A percentile compares a stretch with the other conserved stretches of the same genome.
These are phyloP conservation scores for Colletotrichum filicis DNA, from an alignment of 2,329 filamentous ascomycete species.

Conservation along the genomic window DNA sequence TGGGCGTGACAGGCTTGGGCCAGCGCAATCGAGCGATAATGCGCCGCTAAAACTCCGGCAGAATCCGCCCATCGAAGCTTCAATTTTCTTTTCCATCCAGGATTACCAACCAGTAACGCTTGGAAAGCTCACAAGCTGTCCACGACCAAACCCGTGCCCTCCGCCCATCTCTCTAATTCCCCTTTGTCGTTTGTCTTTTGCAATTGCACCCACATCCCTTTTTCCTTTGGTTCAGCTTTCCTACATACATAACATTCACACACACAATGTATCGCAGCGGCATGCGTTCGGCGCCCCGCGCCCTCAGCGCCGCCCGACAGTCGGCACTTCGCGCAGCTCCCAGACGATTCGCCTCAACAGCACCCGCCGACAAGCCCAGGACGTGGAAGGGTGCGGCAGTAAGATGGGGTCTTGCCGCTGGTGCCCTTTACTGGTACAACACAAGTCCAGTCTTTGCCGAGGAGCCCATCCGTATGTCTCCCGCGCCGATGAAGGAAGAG, in stretches of 20 bases:
- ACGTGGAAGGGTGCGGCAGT: slow-evolving; percentile 83
- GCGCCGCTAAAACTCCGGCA: slow-evolving; percentile 36
- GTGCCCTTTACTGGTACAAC: slow-evolving; percentile 92
- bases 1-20: too few species aligned
- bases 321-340: slow-evolving; percentile 51
- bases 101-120: slow-evolving; percentile 35
- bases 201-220: background rate
- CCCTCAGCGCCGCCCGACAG: slow-evolving; percentile 54
- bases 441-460: slow-evolving; percentile 90
- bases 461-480: slow-evolving; percentile 75
- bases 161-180: slow-evolving; percentile 32
- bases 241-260: background rate
- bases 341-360: slow-evolving; percentile 65
- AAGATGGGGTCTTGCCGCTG: slow-evolving; percentile 81
- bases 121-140: slow-evolving; percentile 12
- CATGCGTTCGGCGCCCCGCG: slow-evolving; percentile 59
- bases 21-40: background rate
- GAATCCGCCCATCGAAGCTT: slow-evolving; percentile 27
- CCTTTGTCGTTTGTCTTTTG: slow-evolving; percentile 14
- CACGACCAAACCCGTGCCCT: background rate
- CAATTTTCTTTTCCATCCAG: slow-evolving; percentile 35
- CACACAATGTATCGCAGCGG: slow-evolving; percentile 62
- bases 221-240: background rate
- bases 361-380: slow-evolving; percentile 72
- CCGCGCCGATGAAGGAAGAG: background rate